Base-by-base conservation (phyloP, 2,329 filamentous ascomycete genomes). In the Curvularia verruculosa region DNA sequence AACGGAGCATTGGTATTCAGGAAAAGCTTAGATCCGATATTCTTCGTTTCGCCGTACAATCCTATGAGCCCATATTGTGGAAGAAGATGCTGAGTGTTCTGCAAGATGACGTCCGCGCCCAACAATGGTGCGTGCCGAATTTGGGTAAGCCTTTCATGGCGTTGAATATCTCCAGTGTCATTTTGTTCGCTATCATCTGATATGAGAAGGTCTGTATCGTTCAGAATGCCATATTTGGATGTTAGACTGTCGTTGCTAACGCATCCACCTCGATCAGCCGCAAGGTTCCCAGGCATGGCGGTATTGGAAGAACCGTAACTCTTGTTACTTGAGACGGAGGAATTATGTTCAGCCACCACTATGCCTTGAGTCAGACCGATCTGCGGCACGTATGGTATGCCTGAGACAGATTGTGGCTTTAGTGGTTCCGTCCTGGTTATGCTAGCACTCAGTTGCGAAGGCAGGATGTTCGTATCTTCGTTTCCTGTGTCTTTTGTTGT, bases 1-100 rank as follows among this genome's bases (percentile, higher is more conserved):
- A 80, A 85, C 0, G 86, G 85, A 0, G 80, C 76, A 24, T 84
- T 81, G 1, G 81, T 81, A 61, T 87, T 87, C 18, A 83, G 66
- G 28, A 82, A 78, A 1, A 85, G 24, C 36, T 49, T 49, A 19
- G 36, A 40, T 28, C 24, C 40, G 36, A 3, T 28, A 21, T 40
- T 18, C n/a, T 39, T 40, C 10, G 36, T 36, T 29, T 41, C 24
- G 5, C 5, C 36, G 4, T 23, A 15, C 3, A 40, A 2, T 8
- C 36, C 47, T 2, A 49, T 40, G 24, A 49, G n/a, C 3, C 47
- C 47, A 15, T 29, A 49, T 41, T 49, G 47, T 13, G 34, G 47
- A n/a, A 49, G 34, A 29, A 49, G 15, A 4, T 49, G 15, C 29
- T 40, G 34, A 13, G 0, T 2, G 10, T 49, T 5, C 8, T 13